Conservation (phyloP, 306 rosid species). For the Quercus alba region DNA sequence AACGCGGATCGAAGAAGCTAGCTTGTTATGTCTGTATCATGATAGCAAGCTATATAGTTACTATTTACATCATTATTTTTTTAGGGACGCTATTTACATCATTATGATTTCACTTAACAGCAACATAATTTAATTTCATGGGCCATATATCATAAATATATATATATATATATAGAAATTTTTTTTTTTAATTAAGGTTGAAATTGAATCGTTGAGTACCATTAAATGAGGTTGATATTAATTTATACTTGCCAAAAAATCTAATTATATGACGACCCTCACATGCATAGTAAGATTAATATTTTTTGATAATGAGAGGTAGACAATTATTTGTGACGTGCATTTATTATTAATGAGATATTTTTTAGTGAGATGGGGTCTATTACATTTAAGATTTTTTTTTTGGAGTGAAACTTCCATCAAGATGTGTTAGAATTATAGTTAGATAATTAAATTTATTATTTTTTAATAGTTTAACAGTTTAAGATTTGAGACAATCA, state of each 20-base stretch:
- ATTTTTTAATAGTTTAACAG: too few species aligned
- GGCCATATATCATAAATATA: not conserved
- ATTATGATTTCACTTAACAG: not conserved
- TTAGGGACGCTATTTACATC: too few species aligned
- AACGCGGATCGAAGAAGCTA: not conserved
- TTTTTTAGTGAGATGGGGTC: too few species aligned
- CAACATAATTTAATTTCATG: not conserved
- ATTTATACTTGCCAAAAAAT: too few species aligned
- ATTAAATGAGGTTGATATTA: not conserved
- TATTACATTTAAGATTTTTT: too few species aligned
- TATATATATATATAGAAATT: too few species aligned
- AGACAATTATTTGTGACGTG: not conserved
- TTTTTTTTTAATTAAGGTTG: too few species aligned
- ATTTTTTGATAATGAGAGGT: not conserved
- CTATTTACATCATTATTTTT: not conserved
- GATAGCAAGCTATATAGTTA: not conserved
- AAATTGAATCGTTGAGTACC: not conserved
- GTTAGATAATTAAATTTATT: too few species aligned
- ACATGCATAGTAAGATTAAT: not conserved
- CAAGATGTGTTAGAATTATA: too few species aligned
- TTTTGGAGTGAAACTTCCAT: too few species aligned
- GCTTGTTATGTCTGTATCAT: not conserved
- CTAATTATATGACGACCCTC: too few species aligned
- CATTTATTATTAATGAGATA: not conserved
- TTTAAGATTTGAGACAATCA: too few species aligned